Base-by-base conservation (phyloP, 2,329 filamentous ascomycete species). In the Periconia sp. region DNA sequence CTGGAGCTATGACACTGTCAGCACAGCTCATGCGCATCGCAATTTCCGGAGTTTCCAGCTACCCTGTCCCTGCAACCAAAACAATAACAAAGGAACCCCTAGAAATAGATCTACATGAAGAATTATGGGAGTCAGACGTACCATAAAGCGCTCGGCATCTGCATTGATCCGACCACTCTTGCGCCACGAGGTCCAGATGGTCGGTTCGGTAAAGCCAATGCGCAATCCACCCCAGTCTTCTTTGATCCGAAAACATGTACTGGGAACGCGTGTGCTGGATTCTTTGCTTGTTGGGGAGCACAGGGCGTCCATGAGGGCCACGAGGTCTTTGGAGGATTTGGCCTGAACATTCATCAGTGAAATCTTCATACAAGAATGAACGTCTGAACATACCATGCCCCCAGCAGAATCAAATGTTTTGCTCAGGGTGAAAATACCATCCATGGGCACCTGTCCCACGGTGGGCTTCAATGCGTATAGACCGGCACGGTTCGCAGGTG, bases 381-480 rank as follows among this genome's bases (percentile, higher is more conserved):
- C 12, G 16, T 33, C 40, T 21, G 18, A 22, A 37, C 57, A 21
- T 50, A 63, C 59, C 58, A 68, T 66, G 22, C 63, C 66, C 8
- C 62, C 65, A 7, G 61, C 62, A 4, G 61, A 57, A 33, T 69
- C 65, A 17, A 68, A 69, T 7, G 59, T 65, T 33, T 62, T 63
- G 44, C 63, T 66, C 2, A 68, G 52, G 12, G 56, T 57, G 45
- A 68, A 68, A 15, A 68, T 65, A 10, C 66, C 66, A 36, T 69
- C 66, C 57, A 65, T 66, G 5, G 66, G 66, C 4, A 68, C 54
- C 17, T 65, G 53, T 11, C 66, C 65, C n/a, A 61, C 58, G 2
- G 65, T 68, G 3, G 64, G 63, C 36, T 73, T 73, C 23, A 74
- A 37, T 5, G 66, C 69, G 32, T 74, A 74, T 12, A 74, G 43